phyloP scores from a whole-genome alignment of 176 grass and related monocot genomes.

The Otatea glauca region DNA sequence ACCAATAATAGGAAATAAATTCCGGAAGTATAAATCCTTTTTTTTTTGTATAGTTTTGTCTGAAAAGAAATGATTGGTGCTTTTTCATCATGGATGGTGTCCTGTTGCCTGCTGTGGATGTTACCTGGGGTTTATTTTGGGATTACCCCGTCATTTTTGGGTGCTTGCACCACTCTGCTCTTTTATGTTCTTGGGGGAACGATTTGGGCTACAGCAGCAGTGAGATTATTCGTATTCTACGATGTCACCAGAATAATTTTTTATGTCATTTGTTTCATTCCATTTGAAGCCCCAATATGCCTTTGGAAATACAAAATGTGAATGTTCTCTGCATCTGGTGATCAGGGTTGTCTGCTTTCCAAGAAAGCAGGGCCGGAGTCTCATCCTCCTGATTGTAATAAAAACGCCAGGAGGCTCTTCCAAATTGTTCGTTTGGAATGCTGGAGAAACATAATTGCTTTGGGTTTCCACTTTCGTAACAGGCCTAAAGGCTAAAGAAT shows the following conservation, averaged over 20 bases:
- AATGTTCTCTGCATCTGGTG: neutral
- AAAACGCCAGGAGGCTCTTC: too few relatives aligned
- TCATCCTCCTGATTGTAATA: too few relatives aligned
- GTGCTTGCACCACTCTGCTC: neutral
- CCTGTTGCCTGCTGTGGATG: conserved; percentile 20
- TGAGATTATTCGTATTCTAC: neutral
- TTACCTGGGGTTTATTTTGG: conserved; percentile 29
- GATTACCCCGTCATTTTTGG: conserved; percentile 35
- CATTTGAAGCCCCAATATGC: neutral
- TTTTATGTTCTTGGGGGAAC: conserved; percentile 16
- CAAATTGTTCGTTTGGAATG: neutral
- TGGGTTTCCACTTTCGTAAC: neutral
- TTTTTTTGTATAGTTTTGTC: conserved; percentile 52
- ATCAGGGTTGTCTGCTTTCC: too few relatives aligned
- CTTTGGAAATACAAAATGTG: neutral
- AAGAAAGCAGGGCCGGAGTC: too few relatives aligned
- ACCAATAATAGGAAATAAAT: conserved; percentile 48
- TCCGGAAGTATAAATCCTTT: conserved; percentile 36
- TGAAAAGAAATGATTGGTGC: neutral
- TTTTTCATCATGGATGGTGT: conserved; percentile 15
- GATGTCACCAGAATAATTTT: conserved; percentile 4
- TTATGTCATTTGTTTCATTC: neutral
- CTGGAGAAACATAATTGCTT: too few relatives aligned
- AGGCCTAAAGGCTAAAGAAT: neutral
- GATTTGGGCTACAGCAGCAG: neutral